phyloP scores from a whole-genome alignment of 108 stramenopile genomes.

The Cyclotella sp. region DNA sequence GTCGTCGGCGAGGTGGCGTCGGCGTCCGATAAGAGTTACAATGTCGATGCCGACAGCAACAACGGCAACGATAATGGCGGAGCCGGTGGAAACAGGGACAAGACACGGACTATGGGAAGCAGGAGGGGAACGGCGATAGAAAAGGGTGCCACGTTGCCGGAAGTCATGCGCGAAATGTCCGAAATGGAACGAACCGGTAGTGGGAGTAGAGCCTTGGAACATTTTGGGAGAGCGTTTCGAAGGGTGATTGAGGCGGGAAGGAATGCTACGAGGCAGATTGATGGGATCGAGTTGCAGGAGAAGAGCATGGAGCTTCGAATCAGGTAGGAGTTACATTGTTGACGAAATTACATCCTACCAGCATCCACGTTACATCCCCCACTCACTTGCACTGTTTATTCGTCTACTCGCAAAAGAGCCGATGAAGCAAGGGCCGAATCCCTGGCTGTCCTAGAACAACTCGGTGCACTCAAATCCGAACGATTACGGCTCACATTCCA shows the following conservation, averaged over 20 bases:
- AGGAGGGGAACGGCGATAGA: neutral
- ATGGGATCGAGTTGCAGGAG: slow-evolving; percentile 61
- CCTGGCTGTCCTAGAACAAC: slow-evolving; percentile 18
- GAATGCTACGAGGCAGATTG: slow-evolving; percentile 61
- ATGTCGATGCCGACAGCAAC: no score
- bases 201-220: slow-evolving; percentile 15
- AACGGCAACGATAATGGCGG: slow-evolving; percentile 16
- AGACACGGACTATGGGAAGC: slow-evolving; percentile 10
- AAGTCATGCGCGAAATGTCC: neutral
- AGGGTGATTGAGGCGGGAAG: slow-evolving; percentile 64
- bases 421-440: slow-evolving; percentile 44
- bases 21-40: no score
- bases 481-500: slow-evolving; percentile 45
- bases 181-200: slow-evolving; percentile 4
- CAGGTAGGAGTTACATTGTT: slow-evolving; percentile 9
- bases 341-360: no score
- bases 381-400: neutral
- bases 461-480: slow-evolving; percentile 33
- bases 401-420: slow-evolving; percentile 26
- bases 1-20: slow-evolving; percentile 37
- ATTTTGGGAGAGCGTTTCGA: slow-evolving; percentile 51
- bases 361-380: neutral
- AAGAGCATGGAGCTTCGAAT: slow-evolving; percentile 57
- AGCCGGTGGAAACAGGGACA: neutral
- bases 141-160: slow-evolving; percentile 12